Percentiles rank a stretch among this genome's conserved stretches.
These are phyloP conservation scores for Chrysosphaeria jannelii DNA, from an alignment of 2,329 filamentous ascomycete genomes.

Conservation along the genomic window DNA sequence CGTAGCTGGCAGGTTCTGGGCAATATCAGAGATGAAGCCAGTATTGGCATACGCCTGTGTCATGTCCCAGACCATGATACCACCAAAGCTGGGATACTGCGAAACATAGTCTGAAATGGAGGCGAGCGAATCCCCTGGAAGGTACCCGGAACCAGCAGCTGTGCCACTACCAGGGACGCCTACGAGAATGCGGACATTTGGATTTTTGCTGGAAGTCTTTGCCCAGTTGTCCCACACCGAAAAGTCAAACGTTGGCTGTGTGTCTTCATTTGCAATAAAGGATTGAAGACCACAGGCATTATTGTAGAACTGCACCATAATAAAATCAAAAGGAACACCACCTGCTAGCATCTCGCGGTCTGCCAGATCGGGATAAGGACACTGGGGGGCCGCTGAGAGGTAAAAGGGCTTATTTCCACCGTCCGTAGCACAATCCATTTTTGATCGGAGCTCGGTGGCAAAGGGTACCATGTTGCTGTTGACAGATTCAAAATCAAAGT, in stretches of 20 bases:
- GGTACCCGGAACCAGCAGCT: conserved; percentile 25
- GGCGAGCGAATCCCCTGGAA: conserved; percentile 14
- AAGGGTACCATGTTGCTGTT: conserved; percentile 30
- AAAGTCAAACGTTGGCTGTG: conserved; percentile 28
- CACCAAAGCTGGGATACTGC: conserved; percentile 28
- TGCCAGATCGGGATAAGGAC: conserved; percentile 30
- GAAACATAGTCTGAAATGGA: conserved; percentile 21
- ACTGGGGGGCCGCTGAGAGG: conserved; percentile 37
- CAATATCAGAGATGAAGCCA: conserved; percentile 20
- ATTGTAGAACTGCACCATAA: conserved; percentile 39
- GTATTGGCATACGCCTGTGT: conserved; percentile 25
- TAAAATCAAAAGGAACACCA: conserved; percentile 23
- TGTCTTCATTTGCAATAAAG: conserved; percentile 14
- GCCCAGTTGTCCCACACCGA: conserved; percentile 36
- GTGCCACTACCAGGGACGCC: conserved; percentile 23
- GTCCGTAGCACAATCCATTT: conserved; percentile 19
- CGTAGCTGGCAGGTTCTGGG: conserved; percentile 7
- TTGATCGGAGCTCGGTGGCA: conserved; percentile 21
- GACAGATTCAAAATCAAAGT: conserved; percentile 40
- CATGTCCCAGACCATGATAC: conserved; percentile 41
- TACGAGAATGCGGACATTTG: conserved; percentile 26
- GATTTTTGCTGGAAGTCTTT: conserved; percentile 22
- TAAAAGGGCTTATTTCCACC: conserved; percentile 21
- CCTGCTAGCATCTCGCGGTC: conserved; percentile 24
- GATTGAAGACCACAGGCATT: conserved; percentile 30